Conservation (phyloP, 2,329 filamentous ascomycete species). For the Elsinoe arachidis region DNA sequence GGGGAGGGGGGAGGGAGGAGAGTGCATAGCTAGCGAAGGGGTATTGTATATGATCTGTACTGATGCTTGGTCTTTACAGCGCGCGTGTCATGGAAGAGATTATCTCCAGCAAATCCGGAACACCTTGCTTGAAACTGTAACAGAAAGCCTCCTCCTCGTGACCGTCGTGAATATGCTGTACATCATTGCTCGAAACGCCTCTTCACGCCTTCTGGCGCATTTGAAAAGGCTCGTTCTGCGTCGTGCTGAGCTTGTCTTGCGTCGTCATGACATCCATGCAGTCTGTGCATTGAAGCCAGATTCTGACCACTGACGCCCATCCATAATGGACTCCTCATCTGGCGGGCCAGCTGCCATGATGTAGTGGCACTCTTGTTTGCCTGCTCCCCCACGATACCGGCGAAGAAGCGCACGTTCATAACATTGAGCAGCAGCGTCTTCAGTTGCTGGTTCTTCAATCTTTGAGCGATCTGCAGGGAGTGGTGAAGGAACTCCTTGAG, state of each 20-base stretch:
- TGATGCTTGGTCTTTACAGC: not conserved
- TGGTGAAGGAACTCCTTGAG: constrained; percentile 70
- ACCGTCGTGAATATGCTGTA: not conserved
- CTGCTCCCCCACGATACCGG: constrained; percentile 62
- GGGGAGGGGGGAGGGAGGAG: not conserved
- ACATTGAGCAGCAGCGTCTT: constrained; percentile 76
- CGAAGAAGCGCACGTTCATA: constrained; percentile 77
- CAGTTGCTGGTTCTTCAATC: constrained; percentile 66
- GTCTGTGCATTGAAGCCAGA: constrained; percentile 65
- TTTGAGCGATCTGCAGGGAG: constrained; percentile 61
- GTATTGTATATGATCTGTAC: constrained; percentile 14
- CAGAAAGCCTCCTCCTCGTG: not conserved
- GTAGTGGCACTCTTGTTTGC: constrained; percentile 43
- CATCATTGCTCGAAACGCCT: constrained; percentile 17
- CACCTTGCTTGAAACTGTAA: constrained; percentile 7
- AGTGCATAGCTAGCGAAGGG: not conserved
- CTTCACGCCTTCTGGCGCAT: constrained; percentile 17
- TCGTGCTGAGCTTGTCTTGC: constrained; percentile 39
- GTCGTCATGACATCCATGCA: constrained; percentile 55
- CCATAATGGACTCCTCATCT: constrained; percentile 30
- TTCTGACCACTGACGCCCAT: constrained; percentile 66
- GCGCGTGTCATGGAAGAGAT: not conserved
- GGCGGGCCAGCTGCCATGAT: constrained; percentile 49
- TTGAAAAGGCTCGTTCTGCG: constrained; percentile 27
- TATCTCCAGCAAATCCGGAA: constrained; percentile 1